Base-by-base conservation (phyloP, 306 rosid genomes). In the Fagus sylvatica region DNA sequence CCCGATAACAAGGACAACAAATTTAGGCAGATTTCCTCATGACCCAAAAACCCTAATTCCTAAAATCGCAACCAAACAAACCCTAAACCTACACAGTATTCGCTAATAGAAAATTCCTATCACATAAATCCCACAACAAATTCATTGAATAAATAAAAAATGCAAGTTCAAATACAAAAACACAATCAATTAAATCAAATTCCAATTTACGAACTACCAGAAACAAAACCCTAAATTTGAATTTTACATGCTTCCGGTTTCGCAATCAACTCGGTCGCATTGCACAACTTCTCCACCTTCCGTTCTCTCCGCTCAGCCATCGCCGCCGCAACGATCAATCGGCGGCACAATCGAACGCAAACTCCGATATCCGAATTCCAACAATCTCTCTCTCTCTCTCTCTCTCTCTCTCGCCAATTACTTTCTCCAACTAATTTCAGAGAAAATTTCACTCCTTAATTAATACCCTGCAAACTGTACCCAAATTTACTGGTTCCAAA, bases 231-330 rank as follows among this genome's bases (percentile, higher is more conserved):
- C 86, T 77, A 86, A 81, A 74, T 40, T 70, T 15, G 32, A 75
- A 80, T 75, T 78, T 85, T 74, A 79, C 91, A 72, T 84, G 88
- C 90, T 93, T 90, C 76, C 61, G 74, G 79, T 72, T 88, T 71
- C 57, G 28, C 77, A 85, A 82, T 67, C 74, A 74, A 60, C 56
- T 22, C 34, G 66, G 77, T 80, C n/a, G 83, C 93, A 78, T 81
- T 78, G 87, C 77, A 79, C 3, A 78, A 54, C 73, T 78, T 77
- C 67, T 81, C 91, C 81, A 84, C 78, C 22, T 53, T 71, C 64
- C 84, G 82, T n/a, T 80, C 83, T 74, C 59, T 74, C 73, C 72
- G 75, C 74, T 77, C 74, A 30, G 68, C 72, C 83, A 82, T 74
- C 80, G 74, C 70, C 51, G 59, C 49, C 55, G 74, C 70, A 69